Evolutionary conservation across 352 stramenopile species (phyloP).

Genomic region (Pythium aquatile): DNA sequence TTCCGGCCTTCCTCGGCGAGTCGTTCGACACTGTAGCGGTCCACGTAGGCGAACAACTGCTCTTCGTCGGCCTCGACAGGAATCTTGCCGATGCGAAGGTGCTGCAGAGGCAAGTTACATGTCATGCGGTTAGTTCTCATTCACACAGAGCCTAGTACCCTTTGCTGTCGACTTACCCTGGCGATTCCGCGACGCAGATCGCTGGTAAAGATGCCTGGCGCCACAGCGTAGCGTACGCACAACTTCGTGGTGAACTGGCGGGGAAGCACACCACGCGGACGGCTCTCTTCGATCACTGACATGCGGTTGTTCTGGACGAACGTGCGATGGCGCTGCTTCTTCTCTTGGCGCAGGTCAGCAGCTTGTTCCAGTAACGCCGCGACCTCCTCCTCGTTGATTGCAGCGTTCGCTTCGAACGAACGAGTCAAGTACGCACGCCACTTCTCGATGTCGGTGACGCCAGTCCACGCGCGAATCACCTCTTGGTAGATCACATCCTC

Average conservation of each 20-base stretch:
- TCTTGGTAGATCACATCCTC: slow-evolving; percentile 78
- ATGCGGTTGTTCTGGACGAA: slow-evolving; percentile 56
- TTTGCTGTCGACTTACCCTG: slow-evolving; percentile 33
- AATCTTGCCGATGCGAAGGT: slow-evolving; percentile 60
- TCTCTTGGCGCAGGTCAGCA: slow-evolving; percentile 34
- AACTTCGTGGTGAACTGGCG: slow-evolving; percentile 80
- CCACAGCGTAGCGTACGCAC: slow-evolving; percentile 65
- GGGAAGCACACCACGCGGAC: slow-evolving; percentile 52
- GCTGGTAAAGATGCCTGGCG: slow-evolving; percentile 71
- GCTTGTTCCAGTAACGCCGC: slow-evolving; percentile 35
- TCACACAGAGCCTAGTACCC: too few species aligned
- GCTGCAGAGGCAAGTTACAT: slow-evolving; percentile 29
- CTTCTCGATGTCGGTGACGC: slow-evolving; percentile 43
- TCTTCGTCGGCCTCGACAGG: slow-evolving; percentile 51
- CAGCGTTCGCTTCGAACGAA: slow-evolving; percentile 49
- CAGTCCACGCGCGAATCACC: slow-evolving; percentile 50
- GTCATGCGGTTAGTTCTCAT: background rate
- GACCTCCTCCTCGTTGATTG: slow-evolving; percentile 45
- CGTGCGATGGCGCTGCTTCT: slow-evolving; percentile 42
- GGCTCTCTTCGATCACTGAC: slow-evolving; percentile 34
- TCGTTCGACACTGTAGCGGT: slow-evolving; percentile 41
- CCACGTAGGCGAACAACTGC: slow-evolving; percentile 62
- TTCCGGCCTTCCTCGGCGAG: slow-evolving; percentile 63
- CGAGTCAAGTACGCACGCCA: slow-evolving; percentile 64
- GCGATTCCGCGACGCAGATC: slow-evolving; percentile 64